Percentiles rank a stretch among this genome's conserved stretches.
Evolutionary conservation across 2,329 filamentous ascomycete species (phyloP).

Genomic region (Talaromyces sp.): DNA sequence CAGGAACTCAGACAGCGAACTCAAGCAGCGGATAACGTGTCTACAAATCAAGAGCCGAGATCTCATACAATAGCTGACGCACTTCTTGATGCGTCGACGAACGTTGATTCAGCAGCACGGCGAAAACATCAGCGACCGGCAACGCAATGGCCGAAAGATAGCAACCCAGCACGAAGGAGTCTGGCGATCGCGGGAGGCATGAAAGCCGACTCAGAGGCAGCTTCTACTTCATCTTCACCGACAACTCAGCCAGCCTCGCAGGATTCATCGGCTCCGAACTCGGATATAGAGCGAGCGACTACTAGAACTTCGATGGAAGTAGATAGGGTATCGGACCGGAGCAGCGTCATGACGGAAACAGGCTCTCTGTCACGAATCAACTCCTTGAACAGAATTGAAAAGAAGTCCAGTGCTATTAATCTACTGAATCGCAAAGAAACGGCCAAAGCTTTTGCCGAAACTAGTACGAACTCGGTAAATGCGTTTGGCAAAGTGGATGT

Average conservation of each 20-base stretch:
- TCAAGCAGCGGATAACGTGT: slow-evolving; percentile 25
- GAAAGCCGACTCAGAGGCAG: slow-evolving; percentile 27
- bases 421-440: slow-evolving; percentile 58
- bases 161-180: slow-evolving; percentile 21
- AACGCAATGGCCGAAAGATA: slow-evolving; percentile 39
- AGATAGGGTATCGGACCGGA: slow-evolving; percentile 26
- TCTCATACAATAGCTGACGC: slow-evolving; percentile 86
- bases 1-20: slow-evolving; percentile 48
- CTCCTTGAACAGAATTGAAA: slow-evolving; percentile 28
- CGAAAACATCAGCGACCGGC: slow-evolving; percentile 41
- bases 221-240: slow-evolving; percentile 38
- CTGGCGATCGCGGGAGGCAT: slow-evolving; percentile 22
- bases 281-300: slow-evolving; percentile 29
- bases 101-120: slow-evolving; percentile 65
- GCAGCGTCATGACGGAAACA: slow-evolving; percentile 31
- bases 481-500: slow-evolving; percentile 64
- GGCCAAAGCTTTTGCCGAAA: slow-evolving; percentile 62
- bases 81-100: slow-evolving; percentile 84
- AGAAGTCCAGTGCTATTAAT: slow-evolving; percentile 56
- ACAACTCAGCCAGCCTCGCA: slow-evolving; percentile 30
- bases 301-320: slow-evolving; percentile 27
- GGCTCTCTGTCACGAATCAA: slow-evolving; percentile 32
- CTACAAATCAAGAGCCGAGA: slow-evolving; percentile 37
- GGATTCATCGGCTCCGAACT: slow-evolving; percentile 33
- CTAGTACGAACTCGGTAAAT: slow-evolving; percentile 60